Conservation (phyloP, 495 filamentous ascomycete genomes). For the Cercophora sp. region DNA sequence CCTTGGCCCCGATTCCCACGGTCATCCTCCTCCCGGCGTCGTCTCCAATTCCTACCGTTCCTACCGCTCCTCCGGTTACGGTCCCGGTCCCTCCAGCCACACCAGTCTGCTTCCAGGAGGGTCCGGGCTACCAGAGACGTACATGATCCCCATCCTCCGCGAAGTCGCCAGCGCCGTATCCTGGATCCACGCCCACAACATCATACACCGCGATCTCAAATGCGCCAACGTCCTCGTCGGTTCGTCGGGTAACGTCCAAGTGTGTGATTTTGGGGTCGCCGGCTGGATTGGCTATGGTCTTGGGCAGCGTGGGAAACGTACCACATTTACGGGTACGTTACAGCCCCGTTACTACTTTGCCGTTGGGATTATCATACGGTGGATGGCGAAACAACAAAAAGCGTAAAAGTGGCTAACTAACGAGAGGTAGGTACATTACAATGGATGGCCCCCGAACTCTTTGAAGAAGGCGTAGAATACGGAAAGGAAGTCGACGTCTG, state of each 20-base stretch:
- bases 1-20: too few species aligned
- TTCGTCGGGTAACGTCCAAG: constrained; percentile 3
- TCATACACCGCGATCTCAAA: constrained; percentile 14
- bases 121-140: constrained; percentile 7
- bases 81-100: too few species aligned
- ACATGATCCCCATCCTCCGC: constrained; percentile 11
- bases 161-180: constrained; percentile 7
- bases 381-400: too few species aligned
- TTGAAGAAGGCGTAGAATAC: constrained; percentile 6
- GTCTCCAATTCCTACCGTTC: too few species aligned
- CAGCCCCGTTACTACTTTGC: too few species aligned
- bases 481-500: constrained; percentile 11
- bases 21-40: too few species aligned
- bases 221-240: constrained; percentile 14
- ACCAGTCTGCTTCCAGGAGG: too few species aligned
- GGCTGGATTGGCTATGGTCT: constrained; percentile 2
- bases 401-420: too few species aligned
- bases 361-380: too few species aligned
- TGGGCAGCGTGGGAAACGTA: constrained; percentile 8
- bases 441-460: constrained; percentile 16
- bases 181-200: constrained; percentile 7
- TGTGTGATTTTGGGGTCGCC: constrained; percentile 12
- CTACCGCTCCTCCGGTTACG: too few species aligned
- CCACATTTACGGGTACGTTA: constrained; percentile 11
- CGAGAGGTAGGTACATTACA: too few species aligned